phyloP scores from a whole-genome alignment of 108 stramenopile species.

The Skeletonema menzelii region DNA sequence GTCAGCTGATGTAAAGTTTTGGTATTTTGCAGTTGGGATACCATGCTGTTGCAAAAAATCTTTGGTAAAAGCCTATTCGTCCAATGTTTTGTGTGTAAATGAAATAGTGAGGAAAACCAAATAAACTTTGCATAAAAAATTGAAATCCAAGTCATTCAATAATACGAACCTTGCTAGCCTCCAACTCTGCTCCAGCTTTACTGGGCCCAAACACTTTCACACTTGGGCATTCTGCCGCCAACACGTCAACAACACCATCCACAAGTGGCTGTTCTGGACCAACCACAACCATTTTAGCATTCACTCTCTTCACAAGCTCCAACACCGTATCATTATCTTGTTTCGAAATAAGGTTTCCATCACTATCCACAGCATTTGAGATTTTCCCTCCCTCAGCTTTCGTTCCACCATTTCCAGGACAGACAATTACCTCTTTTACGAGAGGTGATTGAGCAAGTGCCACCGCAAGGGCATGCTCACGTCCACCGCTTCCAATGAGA shows the following conservation, averaged over 20 bases:
- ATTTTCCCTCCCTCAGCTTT: constrained; percentile 71
- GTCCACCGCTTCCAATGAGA: constrained; percentile 85
- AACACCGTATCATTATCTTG: constrained; percentile 78
- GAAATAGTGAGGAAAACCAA: background rate
- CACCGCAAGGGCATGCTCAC: constrained; percentile 88
- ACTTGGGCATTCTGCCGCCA: constrained; percentile 70
- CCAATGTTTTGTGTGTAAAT: background rate
- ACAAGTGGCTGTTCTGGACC: constrained; percentile 98
- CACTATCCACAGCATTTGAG: constrained; percentile 52
- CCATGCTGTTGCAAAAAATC: constrained; percentile 93
- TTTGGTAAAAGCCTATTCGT: constrained; percentile 90
- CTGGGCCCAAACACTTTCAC: constrained; percentile 96
- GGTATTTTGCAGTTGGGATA: constrained; percentile 95
- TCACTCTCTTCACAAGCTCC: constrained; percentile 54
- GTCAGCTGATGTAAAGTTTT: constrained; percentile 82
- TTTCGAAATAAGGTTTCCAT: constrained; percentile 19
- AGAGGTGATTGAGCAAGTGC: constrained; percentile 80
- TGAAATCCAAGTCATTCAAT: background rate
- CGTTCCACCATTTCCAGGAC: constrained; percentile 92
- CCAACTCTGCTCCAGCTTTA: constrained; percentile 91
- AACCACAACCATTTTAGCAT: constrained; percentile 89
- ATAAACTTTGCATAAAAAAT: background rate
- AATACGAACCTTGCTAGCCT: constrained; percentile 90
- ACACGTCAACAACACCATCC: constrained; percentile 89
- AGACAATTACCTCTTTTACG: constrained; percentile 68